Conservation (phyloP, 2,329 filamentous ascomycete genomes). For the Colletotrichum simmondsii region DNA sequence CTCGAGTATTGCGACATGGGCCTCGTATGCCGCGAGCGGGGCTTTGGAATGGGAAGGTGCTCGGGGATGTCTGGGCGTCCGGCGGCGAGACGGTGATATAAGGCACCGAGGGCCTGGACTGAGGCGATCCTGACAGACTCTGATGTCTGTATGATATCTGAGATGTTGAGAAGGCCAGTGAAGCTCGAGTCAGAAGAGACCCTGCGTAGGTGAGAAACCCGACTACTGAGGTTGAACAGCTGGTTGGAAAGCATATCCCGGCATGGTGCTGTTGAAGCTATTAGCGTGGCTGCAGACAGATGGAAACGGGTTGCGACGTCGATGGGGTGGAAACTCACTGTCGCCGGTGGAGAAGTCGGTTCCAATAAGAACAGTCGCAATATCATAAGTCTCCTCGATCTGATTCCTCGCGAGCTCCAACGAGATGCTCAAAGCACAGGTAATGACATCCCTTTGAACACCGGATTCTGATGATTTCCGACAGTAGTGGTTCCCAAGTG, state of each 20-base stretch:
- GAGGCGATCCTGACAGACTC: slow-evolving; percentile 46
- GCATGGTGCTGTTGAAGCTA: slow-evolving; percentile 34
- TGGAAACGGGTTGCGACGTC: neutral
- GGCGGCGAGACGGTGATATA: slow-evolving; percentile 47
- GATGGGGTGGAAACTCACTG: slow-evolving; percentile 39
- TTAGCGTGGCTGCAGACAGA: neutral
- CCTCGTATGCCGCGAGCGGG: slow-evolving; percentile 31
- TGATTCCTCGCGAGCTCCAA: slow-evolving; percentile 43
- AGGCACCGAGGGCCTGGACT: slow-evolving; percentile 46
- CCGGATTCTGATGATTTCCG: slow-evolving; percentile 26
- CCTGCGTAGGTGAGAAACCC: slow-evolving; percentile 41
- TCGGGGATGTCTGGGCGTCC: slow-evolving; percentile 42
- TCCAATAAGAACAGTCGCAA: slow-evolving; percentile 47
- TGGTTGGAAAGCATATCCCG: slow-evolving; percentile 42
- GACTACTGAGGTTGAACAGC: slow-evolving; percentile 39
- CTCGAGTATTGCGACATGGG: neutral
- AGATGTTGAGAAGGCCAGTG: slow-evolving; percentile 44
- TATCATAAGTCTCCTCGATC: slow-evolving; percentile 46
- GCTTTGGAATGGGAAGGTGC: slow-evolving; percentile 39
- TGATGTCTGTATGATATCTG: slow-evolving; percentile 45
- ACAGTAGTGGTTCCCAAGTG: slow-evolving; percentile 46
- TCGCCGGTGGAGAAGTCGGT: slow-evolving; percentile 48
- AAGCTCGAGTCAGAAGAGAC: slow-evolving; percentile 30
- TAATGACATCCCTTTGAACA: slow-evolving; percentile 31
- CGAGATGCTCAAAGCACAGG: slow-evolving; percentile 48